A percentile compares a stretch with the other conserved stretches of the same genome.
Conservation (phyloP, 2,329 filamentous ascomycete genomes). For the Massarina eburnea region DNA sequence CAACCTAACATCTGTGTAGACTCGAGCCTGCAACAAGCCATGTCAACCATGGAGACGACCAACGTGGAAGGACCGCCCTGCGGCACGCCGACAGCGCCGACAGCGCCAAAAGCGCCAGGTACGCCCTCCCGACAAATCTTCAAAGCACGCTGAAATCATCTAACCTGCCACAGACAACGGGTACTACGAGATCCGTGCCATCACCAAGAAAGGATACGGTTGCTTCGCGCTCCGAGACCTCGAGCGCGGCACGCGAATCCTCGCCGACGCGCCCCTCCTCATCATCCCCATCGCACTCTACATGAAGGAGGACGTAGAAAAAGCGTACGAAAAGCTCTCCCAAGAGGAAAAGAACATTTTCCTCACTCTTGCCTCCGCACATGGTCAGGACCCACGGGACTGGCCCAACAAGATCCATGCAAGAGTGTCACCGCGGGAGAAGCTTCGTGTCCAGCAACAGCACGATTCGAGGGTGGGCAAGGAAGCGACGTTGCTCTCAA, state of each 20-base stretch:
- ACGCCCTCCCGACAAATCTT: too few species aligned
- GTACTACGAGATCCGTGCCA: slow-evolving; percentile 33
- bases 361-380: slow-evolving; percentile 30
- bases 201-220: slow-evolving; percentile 46
- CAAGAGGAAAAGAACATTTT: slow-evolving; percentile 22
- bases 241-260: slow-evolving; percentile 42
- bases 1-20: too few species aligned
- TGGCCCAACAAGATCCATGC: slow-evolving; percentile 32
- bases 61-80: too few species aligned
- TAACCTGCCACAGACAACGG: slow-evolving; percentile 18
- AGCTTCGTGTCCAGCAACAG: slow-evolving; percentile 29
- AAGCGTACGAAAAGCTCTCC: slow-evolving; percentile 23
- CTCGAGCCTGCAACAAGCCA: too few species aligned
- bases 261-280: slow-evolving; percentile 45
- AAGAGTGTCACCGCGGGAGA: slow-evolving; percentile 12
- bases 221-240: slow-evolving; percentile 43
- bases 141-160: not conserved
- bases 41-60: too few species aligned
- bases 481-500: slow-evolving; percentile 26
- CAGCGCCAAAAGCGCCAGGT: too few species aligned
- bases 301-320: slow-evolving; percentile 35
- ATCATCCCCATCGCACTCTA: slow-evolving; percentile 35
- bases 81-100: too few species aligned
- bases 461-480: slow-evolving; percentile 30
- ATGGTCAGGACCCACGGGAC: slow-evolving; percentile 26